Percentiles rank a stretch among this genome's conserved stretches.
Conservation (phyloP, 306 rosid species). For the Malus domestica region ASM211411v1 NC_041793.1:34680001-34680500, state of each 20-base stretch:
- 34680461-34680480: slow-evolving; percentile 77
- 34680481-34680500: slow-evolving; percentile 89
- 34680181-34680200: slow-evolving; percentile 84
- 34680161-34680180: slow-evolving; percentile 65
- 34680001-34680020: background rate
- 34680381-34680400: slow-evolving; percentile 71
- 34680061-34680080: background rate
- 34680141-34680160: slow-evolving; percentile 79
- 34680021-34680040: background rate
- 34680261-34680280: slow-evolving; percentile 48
- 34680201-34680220: slow-evolving; percentile 46
- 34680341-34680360: slow-evolving; percentile 67
- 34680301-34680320: slow-evolving; percentile 57
- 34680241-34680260: slow-evolving; percentile 42
- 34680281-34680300: slow-evolving; percentile 68
- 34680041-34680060: background rate
- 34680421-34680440: slow-evolving; percentile 77
- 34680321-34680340: slow-evolving; percentile 58
- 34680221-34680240: slow-evolving; percentile 45
- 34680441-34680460: slow-evolving; percentile 76
- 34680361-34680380: slow-evolving; percentile 54
- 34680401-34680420: slow-evolving; percentile 73
- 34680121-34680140: slow-evolving; percentile 67
- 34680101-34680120: slow-evolving; percentile 71
- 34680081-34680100: slow-evolving; percentile 50